Base-by-base conservation (phyloP, 257 asterid genomes). In the Salvia rosmarinus region DNA sequence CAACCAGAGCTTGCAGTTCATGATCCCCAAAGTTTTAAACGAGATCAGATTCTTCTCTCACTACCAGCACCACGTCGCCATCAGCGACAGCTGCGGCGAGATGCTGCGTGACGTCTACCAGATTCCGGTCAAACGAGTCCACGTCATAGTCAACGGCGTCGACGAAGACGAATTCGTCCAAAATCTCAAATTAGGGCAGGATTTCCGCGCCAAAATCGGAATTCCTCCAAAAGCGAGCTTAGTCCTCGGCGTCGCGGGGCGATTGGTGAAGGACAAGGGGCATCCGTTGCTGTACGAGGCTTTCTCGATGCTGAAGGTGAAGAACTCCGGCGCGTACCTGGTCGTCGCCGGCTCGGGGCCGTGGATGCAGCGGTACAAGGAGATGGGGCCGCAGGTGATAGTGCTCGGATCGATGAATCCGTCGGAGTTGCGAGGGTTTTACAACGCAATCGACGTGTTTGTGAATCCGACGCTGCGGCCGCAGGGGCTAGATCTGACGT, bases 341-440 rank as follows among this genome's bases (percentile, higher is more conserved):
- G 67, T 94, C 20, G 98, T 94, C n/a, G 98, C 90, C 11, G 98
- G 98, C 4, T 81, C 98, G 0, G 97, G 97, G 16, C 98, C 97
- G 17, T 94, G 98, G 97, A 77, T 58, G 12, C 82, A 79, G 49
- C 77, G 97, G 14, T 94, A 91, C 77, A 77, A 78, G 56, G 97
- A 91, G 5, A 52, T 91, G 74, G 97, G 96, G 25, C 32, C 81
- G 4, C 92, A 82, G 64, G 97, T 91, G 6, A 81, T 87, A 40
- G 86, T 85, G 9, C 21, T 89, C 34, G 97, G 96, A 7, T 89
- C 97, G 10, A 81, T 94, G 96, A 82, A 68, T 71, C 91, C 90
- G 6, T 20, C 75, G 0, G 85, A 89, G 28, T 37, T 94, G 51
- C 77, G 82, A 0, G 87, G 83, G 0, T 93, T 93, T 49, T 93